Percentiles rank a stretch among this genome's conserved stretches.
phyloP scores from a whole-genome alignment of 768 basidiomycete species.

The Naganishia friedmannii region DNA sequence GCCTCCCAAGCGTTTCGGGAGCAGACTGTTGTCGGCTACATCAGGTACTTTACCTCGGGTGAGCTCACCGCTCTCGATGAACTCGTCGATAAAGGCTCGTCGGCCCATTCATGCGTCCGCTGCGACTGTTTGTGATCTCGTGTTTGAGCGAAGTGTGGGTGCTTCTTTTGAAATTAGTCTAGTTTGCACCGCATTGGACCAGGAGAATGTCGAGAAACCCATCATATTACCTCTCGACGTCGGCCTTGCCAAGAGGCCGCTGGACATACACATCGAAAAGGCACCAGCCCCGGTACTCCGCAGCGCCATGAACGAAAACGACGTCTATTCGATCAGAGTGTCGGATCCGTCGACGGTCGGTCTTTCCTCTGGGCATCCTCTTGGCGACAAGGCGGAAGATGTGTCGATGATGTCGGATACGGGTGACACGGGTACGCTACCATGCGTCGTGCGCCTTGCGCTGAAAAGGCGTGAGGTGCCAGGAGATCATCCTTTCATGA shows the following conservation, averaged over 20 bases:
- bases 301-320: constrained; percentile 18
- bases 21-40: not conserved
- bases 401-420: not conserved
- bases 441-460: not conserved
- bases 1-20: not conserved
- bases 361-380: not conserved
- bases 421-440: not conserved
- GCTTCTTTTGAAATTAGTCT: constrained; percentile 9
- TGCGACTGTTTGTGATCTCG: not conserved
- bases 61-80: constrained; percentile 7
- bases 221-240: not conserved
- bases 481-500: constrained; percentile 20
- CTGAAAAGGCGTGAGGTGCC: not conserved
- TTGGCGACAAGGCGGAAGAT: not conserved
- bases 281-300: constrained; percentile 13
- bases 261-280: constrained; percentile 8
- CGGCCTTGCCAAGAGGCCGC: not conserved
- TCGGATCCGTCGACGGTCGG: not conserved
- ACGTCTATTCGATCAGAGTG: constrained; percentile 10
- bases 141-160: constrained; percentile 5
- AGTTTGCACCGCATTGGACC: not conserved
- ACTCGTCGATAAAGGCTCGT: not conserved
- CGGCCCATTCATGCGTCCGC: not conserved
- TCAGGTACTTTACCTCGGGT: constrained; percentile 1
- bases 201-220: not conserved